Evolutionary conservation across 2,329 filamentous ascomycete genomes (phyloP).

Genomic region (Westerdykella sp.): DNA sequence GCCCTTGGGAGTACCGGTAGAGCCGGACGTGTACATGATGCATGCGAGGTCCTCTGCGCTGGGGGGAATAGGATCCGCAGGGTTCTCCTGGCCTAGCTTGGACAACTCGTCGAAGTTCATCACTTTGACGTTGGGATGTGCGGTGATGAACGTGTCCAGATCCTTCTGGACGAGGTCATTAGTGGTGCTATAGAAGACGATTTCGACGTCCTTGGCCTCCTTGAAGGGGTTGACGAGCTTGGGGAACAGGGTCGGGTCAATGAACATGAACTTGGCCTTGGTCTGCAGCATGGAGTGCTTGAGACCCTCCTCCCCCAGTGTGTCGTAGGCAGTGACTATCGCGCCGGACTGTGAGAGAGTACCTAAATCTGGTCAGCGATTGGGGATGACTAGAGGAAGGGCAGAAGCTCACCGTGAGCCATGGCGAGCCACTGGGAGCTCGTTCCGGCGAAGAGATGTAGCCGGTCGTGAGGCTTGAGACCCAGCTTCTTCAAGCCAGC

Average conservation of each 20-base stretch:
- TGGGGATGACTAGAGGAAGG: neutral
- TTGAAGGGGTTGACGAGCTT: constrained; percentile 50
- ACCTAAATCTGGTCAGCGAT: constrained; percentile 34
- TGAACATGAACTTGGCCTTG: constrained; percentile 73
- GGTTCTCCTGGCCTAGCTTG: constrained; percentile 57
- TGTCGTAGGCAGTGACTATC: constrained; percentile 93
- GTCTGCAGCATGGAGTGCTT: constrained; percentile 82
- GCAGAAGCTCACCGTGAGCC: constrained; percentile 55
- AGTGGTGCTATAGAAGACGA: constrained; percentile 55
- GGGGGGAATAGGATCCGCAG: constrained; percentile 64
- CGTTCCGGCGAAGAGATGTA: constrained; percentile 78
- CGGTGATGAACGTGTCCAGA: constrained; percentile 49
- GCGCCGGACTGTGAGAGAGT: constrained; percentile 77
- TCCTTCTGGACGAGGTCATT: constrained; percentile 48
- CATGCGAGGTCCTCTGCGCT: constrained; percentile 74
- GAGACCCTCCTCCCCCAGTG: constrained; percentile 75
- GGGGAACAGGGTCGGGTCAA: constrained; percentile 68
- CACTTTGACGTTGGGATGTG: constrained; percentile 49
- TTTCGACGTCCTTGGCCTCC: constrained; percentile 50
- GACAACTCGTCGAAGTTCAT: constrained; percentile 52
- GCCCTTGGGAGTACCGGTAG: constrained; percentile 83
- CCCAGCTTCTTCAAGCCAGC: constrained; percentile 70
- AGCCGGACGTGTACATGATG: constrained; percentile 77
- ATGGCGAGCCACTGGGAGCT: constrained; percentile 79
- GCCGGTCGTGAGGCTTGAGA: constrained; percentile 57